Base-by-base conservation (phyloP, 2,329 filamentous ascomycete species). In the Mycogone perniciosa region DNA sequence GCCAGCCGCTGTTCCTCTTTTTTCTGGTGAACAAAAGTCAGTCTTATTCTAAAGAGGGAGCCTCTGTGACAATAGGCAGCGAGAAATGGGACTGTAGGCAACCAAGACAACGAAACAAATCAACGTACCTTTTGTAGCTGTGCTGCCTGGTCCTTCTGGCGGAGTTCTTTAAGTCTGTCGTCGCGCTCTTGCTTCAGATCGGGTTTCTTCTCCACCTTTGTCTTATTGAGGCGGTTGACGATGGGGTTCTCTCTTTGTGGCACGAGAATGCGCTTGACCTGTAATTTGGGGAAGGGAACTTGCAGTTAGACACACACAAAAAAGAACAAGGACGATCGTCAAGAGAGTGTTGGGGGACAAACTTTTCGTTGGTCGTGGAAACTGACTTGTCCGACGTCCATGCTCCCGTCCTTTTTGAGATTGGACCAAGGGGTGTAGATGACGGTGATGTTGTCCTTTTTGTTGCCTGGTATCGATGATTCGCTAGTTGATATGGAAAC, bases 391-490 rank as follows among this genome's bases (percentile, higher is more conserved):
- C 93, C 93, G 3, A 86, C 85, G 13, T 89, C 91, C 93, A 99
- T 99, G 67, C 86, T 89, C 31, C 91, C 92, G 64, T 95, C 89
- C 67, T 99, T 99, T 67, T 89, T 87, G 33, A 99, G 79, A 67
- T 99, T 99, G 41, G 88, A 87, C 90, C 93, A 97, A 6, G 93
- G 93, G 4, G 93, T 99, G 73, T 99, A 99, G 64, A 99, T 95
- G 64, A 99, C 70, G 11, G 90, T 95, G 62, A 99, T 76, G 70
- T 97, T 97, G 69, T 97, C 92, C 70, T 96, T 97, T 72, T 99
- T 99, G 76, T 99, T 99, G 57, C 93, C 88, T 91, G 5, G n/a
- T n/a, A 11, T 26, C 30, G 9, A 30, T n/a, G 11, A 20, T 40
- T 39, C 37, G 34, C 35, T 8, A 13, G 10, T 8, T 6, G 7